Percentiles rank a stretch among this genome's conserved stretches.
phyloP scores from a whole-genome alignment of 352 stramenopile genomes.

The Blastocystis sp. region DNA sequence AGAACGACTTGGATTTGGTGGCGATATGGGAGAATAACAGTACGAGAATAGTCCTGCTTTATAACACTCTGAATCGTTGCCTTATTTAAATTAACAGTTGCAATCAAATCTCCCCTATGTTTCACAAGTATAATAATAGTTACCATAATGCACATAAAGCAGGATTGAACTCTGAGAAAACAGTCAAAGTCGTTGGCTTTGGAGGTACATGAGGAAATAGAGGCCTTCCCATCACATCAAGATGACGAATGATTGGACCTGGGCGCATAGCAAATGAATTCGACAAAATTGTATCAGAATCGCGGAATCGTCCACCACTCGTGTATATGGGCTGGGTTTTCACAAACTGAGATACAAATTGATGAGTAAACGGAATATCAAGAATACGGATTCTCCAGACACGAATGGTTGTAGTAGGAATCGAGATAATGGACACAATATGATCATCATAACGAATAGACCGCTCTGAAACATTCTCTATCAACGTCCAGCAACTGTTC shows the following conservation, averaged over 20 bases:
- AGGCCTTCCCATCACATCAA: not conserved
- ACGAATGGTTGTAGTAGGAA: not conserved
- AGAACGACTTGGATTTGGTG: not conserved
- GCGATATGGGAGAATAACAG: not conserved
- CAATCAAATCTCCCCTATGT: not conserved
- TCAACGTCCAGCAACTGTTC: not conserved
- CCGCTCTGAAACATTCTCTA: not conserved
- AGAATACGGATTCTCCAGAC: not conserved
- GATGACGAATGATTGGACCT: not conserved
- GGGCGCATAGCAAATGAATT: not conserved
- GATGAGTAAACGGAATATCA: not conserved
- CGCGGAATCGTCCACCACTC: not conserved
- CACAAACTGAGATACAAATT: not conserved
- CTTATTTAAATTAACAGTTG: not conserved
- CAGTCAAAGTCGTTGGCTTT: not conserved
- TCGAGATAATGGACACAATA: not conserved
- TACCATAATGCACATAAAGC: not conserved
- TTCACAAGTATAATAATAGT: not conserved
- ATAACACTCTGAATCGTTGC: not conserved
- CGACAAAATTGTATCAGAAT: not conserved
- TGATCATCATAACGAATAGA: not conserved
- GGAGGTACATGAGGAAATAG: not conserved
- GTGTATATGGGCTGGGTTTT: not conserved
- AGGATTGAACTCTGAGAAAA: not conserved
- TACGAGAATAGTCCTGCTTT: not conserved